Base-by-base conservation (phyloP, 768 basidiomycete genomes). In the Psilocybe cubensis region DNA sequence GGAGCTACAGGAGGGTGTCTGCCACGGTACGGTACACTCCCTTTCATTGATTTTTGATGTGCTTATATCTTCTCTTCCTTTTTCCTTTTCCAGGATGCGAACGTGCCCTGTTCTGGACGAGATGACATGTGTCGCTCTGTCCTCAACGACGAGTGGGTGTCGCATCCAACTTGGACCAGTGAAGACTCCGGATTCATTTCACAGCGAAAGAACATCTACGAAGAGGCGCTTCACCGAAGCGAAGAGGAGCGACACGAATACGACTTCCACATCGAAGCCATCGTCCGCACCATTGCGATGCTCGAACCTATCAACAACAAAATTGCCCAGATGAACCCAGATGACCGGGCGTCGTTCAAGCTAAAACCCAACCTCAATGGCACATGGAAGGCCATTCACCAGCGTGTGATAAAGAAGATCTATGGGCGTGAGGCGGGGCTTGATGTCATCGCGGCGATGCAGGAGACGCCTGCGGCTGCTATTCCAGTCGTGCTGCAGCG, bases 181-280 rank as follows among this genome's bases (percentile, higher is more conserved):
- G 97, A 99, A 70, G 96, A 96, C 62, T 87, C 94, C 1, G 94
- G 92, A 1, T 97, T 97, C 66, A 78, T 91, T 59, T 84, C 92
- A 0, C 89, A 94, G 70, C 90, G 91, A 75, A 97, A 96, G 81
- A 99, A 98, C 72, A 82, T 89, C 1, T 99, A 92, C 72, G 97
- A 98, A 71, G 97, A 98, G 68, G 96, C 96, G 0, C 80, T 98
- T 9, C 96, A 98, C 74, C 90, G 95, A 31, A 91, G 89, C 48
- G 97, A 99, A 67, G 97, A 99, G 71, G 97, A 99, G 70, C 87
- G 97, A 5, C 97, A 99, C 70, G 96, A 98, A 72, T 99, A 98
- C 70, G 96, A 98, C 70, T 98, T 97, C 77, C 94, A 98, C 70
- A 92, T 98, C 65, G 96, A 98, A 68, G 96, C 95, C 6, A 90